Evolutionary conservation across 495 filamentous ascomycete species (phyloP).

Genomic region (Aspergillus steynii): DNA sequence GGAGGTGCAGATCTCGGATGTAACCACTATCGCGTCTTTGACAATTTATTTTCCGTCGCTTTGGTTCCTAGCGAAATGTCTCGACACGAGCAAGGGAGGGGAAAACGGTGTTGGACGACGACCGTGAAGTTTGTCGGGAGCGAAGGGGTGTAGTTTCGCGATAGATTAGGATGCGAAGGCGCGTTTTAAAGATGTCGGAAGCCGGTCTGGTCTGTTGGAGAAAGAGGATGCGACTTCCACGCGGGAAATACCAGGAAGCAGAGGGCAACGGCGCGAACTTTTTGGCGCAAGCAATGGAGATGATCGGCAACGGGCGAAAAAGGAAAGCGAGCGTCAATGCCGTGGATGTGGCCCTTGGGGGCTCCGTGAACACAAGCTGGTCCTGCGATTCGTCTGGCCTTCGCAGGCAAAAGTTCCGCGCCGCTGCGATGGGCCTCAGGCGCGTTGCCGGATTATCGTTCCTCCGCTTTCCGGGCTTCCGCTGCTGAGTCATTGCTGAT

Average conservation of each 20-base stretch:
- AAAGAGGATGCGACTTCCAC: slow-evolving; percentile 20
- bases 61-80: background rate
- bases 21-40: background rate
- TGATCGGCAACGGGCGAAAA: slow-evolving; percentile 13
- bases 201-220: slow-evolving; percentile 7
- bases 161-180: slow-evolving; percentile 13
- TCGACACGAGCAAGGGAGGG: background rate
- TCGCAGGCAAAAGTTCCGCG: slow-evolving; percentile 34
- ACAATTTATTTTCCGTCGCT: background rate
- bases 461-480: slow-evolving; percentile 4
- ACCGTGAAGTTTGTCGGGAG: background rate
- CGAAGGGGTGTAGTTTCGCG: background rate
- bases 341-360: slow-evolving; percentile 19
- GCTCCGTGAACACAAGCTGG: slow-evolving; percentile 20
- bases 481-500: slow-evolving; percentile 5
- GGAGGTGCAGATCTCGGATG: background rate
- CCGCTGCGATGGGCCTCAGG: slow-evolving; percentile 30
- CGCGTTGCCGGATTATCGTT: slow-evolving; percentile 23
- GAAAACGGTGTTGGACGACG: background rate
- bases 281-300: slow-evolving; percentile 11
- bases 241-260: slow-evolving; percentile 12
- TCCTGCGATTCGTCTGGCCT: slow-evolving; percentile 24
- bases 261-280: slow-evolving; percentile 2
- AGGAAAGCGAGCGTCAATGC: slow-evolving; percentile 16
- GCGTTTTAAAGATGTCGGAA: slow-evolving; percentile 24